Conservation (phyloP, 163 green algal genomes). For the Prototheca cutis region DNA sequence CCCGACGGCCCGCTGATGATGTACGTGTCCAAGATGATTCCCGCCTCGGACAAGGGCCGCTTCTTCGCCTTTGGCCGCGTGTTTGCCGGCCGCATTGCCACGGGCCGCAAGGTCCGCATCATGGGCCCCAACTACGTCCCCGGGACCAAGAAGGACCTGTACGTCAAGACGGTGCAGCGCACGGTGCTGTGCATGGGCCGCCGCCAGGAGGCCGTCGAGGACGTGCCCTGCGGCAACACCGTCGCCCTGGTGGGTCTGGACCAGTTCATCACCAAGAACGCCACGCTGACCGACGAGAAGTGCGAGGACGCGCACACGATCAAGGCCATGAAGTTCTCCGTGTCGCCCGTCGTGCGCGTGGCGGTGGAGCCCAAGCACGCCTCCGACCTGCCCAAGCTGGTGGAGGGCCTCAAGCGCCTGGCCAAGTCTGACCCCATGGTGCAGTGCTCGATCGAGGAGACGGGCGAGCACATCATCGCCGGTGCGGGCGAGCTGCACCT, state of each 20-base stretch:
- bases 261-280: constrained; percentile 99
- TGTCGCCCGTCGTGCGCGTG: constrained; percentile 98
- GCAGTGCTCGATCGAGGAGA: constrained; percentile 97
- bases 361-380: constrained; percentile 98
- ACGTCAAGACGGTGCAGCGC: constrained; percentile 97
- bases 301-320: constrained; percentile 88
- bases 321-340: constrained; percentile 99
- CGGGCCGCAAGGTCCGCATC: constrained; percentile 95
- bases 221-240: constrained; percentile 98
- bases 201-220: constrained; percentile 95
- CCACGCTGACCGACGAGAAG: constrained; percentile 88
- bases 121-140: constrained; percentile 99
- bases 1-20: constrained; percentile 91
- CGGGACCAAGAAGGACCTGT: constrained; percentile 99
- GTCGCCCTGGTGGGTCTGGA: constrained; percentile 97
- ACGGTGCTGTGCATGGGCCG: constrained; percentile 99
- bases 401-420: constrained; percentile 92
- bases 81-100: constrained; percentile 88
- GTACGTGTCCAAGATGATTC: constrained; percentile 99
- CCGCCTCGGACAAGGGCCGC: constrained; percentile 93
- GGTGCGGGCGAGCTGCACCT: constrained; percentile 91
- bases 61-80: constrained; percentile 99
- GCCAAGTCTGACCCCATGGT: constrained; percentile 98
- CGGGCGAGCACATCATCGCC: constrained; percentile 98
- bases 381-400: constrained; percentile 98